Evolutionary conservation across 345 rosid species (phyloP), one percentile per base, ranked within the genome.

Genomic region (Erodium maritimum): DNA sequence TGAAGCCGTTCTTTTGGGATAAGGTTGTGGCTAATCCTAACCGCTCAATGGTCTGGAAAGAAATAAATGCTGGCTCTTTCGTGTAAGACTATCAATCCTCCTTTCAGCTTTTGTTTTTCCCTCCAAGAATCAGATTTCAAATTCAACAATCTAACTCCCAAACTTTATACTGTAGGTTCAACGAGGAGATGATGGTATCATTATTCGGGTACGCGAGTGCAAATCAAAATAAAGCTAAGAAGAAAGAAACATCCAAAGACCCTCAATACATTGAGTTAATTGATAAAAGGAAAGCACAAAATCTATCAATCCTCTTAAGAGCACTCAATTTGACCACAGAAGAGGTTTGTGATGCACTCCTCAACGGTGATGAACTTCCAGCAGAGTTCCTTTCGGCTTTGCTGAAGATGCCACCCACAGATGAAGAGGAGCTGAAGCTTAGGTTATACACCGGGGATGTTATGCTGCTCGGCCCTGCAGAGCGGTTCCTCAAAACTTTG

Each of bases 1-100:
- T 94, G 52, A 90, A 94, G 67, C 99, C 99, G 1, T 90, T 90
- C 58, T 94, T 94, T 63, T 94, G 99, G 97, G 99, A 94, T 71
- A 94, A 94, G 80, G 95, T 87, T 78, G 55, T 65, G 12, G 90
- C 97, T 23, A 87, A 61, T 60, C 81, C 95, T 17, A 82, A 85
- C 71, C 87, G 80, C 46, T 66, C 82, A 56, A 90, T 94, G 99
- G 99, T 94, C 69, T 90, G 99, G 99, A 80, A 90, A 76, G 95
- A 87, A 56, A 85, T 90, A 59, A 86, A 79, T 69, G 76, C 81
- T n/a, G 99, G 97, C 54, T 94, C 99, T 67, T 94, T 94, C 77
- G 97, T 90, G 99, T 94, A 79, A 78, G 96, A 37, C 57, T 61
- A 50, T 19, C 52, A 9, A 13, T 56, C 51, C 59, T 23, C 33